Conservation (phyloP, 495 filamentous ascomycete species). For the Thozetella sp. region DNA sequence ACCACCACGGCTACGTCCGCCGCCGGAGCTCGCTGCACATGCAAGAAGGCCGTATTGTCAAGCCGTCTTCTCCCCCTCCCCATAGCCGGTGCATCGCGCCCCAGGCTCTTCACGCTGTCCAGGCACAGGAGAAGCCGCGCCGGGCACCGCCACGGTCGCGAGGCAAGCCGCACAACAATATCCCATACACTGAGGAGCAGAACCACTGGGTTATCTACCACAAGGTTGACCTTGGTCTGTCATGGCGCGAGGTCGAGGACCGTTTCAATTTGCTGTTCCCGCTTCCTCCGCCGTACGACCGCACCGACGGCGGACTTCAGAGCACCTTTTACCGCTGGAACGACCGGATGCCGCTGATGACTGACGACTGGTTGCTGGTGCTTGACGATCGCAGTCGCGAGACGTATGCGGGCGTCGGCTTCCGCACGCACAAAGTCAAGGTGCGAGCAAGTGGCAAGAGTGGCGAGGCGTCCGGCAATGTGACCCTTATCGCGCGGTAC, state of each 20-base stretch:
- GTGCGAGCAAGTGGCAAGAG: neutral
- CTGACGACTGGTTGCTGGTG: constrained; percentile 20
- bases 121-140: neutral
- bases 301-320: constrained; percentile 26
- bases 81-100: constrained; percentile 4
- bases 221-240: constrained; percentile 27
- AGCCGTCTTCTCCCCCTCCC: neutral
- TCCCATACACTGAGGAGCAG: constrained; percentile 18
- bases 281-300: constrained; percentile 8
- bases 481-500: neutral
- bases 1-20: neutral
- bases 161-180: constrained; percentile 15
- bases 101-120: neutral
- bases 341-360: constrained; percentile 17
- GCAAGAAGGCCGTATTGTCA: neutral
- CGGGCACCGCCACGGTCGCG: neutral
- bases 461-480: neutral
- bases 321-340: constrained; percentile 42
- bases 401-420: neutral
- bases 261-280: constrained; percentile 29
- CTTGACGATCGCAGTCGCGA: constrained; percentile 20
- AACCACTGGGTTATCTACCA: constrained; percentile 28
- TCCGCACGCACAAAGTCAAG: neutral
- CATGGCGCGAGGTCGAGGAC: constrained; percentile 27
- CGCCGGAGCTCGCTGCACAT: neutral